phyloP scores from a whole-genome alignment of 148 eudicot genomes.

The Camellia lanceoleosa region DNA sequence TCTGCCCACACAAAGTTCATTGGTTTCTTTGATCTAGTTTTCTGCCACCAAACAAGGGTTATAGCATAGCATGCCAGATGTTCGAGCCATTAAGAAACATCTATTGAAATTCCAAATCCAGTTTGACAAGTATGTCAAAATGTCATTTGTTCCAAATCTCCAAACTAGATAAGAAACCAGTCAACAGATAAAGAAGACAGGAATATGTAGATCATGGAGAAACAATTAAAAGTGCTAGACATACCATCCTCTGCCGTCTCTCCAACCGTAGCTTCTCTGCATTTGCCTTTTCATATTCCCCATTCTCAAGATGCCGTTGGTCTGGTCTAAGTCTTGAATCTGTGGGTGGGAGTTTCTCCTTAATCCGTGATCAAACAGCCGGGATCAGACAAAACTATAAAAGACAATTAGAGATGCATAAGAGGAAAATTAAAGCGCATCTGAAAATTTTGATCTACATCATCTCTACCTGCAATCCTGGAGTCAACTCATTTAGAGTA shows the following conservation, averaged over 20 bases:
- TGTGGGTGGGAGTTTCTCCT: constrained; percentile 93
- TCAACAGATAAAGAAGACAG: neutral
- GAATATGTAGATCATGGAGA: neutral
- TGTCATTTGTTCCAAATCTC: neutral
- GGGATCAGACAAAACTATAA: constrained; percentile 39
- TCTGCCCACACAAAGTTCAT: neutral
- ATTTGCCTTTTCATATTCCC: constrained; percentile 86
- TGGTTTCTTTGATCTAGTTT: neutral
- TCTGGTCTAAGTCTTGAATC: constrained; percentile 97
- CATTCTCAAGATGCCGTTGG: constrained; percentile 89
- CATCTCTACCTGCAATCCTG: constrained; percentile 68
- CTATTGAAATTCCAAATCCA: neutral
- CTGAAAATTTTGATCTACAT: constrained; percentile 17
- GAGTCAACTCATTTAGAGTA: constrained; percentile 83
- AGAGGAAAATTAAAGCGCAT: constrained; percentile 17
- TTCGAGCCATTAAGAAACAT: neutral
- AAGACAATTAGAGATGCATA: constrained; percentile 26
- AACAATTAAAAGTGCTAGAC: constrained; percentile 3
- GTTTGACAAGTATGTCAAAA: neutral
- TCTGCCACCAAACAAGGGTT: neutral
- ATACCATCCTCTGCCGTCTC: constrained; percentile 82
- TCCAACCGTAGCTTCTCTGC: constrained; percentile 88
- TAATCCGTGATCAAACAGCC: constrained; percentile 43
- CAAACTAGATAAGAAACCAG: neutral
- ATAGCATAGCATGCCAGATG: too few species aligned